phyloP scores from a whole-genome alignment of 208 protist genomes.

The Porcisia hertigi region DNA sequence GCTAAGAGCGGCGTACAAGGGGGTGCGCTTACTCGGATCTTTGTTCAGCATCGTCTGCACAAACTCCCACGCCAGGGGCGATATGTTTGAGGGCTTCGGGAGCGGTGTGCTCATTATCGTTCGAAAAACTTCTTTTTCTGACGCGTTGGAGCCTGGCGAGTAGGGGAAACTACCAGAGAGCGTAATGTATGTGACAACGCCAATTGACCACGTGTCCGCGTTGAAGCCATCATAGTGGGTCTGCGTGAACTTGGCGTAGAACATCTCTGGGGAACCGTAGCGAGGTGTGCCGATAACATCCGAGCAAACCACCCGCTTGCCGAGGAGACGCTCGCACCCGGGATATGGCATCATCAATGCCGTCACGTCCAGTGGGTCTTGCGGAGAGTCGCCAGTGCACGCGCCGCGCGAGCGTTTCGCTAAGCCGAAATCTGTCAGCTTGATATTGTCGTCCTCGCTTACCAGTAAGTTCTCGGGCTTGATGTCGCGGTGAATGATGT shows the following conservation, averaged over 20 bases:
- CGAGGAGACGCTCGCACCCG: conserved; percentile 79
- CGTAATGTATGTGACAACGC: conserved; percentile 97
- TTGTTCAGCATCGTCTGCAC: conserved; percentile 87
- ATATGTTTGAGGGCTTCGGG: conserved; percentile 74
- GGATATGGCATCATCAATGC: conserved; percentile 79
- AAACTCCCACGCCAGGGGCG: conserved; percentile 68
- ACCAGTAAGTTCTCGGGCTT: conserved; percentile 93
- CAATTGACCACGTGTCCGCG: conserved; percentile 96
- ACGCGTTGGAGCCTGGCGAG: conserved; percentile 79
- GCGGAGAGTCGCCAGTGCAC: conserved; percentile 58
- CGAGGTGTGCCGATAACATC: conserved; percentile 91
- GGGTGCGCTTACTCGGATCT: conserved; percentile 87
- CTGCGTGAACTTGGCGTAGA: conserved; percentile 92
- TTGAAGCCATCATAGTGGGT: conserved; percentile 93
- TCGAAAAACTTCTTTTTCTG: conserved; percentile 92
- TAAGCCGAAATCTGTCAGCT: conserved; percentile 92
- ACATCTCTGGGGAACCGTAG: conserved; percentile 92
- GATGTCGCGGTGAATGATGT: conserved; percentile 92
- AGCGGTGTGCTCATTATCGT: conserved; percentile 89
- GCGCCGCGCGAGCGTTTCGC: conserved; percentile 81
- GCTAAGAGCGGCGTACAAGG: conserved; percentile 82
- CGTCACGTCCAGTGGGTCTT: conserved; percentile 68
- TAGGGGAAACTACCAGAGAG: conserved; percentile 97
- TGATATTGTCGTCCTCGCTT: conserved; percentile 86
- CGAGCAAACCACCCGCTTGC: conserved; percentile 84